These are phyloP conservation scores for Pythium oligandrum DNA, from an alignment of 352 stramenopile species.

Conservation along the genomic window DNA sequence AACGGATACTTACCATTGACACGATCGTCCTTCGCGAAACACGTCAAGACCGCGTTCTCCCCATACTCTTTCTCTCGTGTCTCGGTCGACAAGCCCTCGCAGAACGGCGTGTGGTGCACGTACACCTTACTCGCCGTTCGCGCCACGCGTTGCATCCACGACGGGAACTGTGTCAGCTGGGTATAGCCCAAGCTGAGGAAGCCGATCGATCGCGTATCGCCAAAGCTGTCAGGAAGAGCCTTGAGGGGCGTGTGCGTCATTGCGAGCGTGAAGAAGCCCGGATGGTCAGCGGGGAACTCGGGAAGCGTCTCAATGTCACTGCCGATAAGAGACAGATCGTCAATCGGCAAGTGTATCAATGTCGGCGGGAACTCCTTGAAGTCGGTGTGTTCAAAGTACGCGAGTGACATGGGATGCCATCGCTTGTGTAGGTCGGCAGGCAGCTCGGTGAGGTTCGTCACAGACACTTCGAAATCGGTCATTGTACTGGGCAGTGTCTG, in stretches of 20 bases:
- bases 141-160: constrained; percentile 12
- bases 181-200: constrained; percentile 19
- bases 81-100: constrained; percentile 2
- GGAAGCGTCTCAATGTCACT: constrained; percentile 11
- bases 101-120: constrained; percentile 27
- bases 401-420: constrained; percentile 23
- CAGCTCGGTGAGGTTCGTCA: constrained; percentile 28
- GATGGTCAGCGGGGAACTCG: constrained; percentile 3
- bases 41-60: constrained; percentile 9
- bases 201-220: constrained; percentile 6
- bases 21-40: constrained; percentile 3
- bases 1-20: constrained; percentile 17
- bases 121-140: constrained; percentile 26
- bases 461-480: constrained; percentile 41
- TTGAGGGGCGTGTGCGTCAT: constrained; percentile 23
- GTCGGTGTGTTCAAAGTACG: constrained; percentile 32
- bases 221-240: constrained; percentile 8
- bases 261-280: constrained; percentile 16
- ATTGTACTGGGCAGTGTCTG: constrained; percentile 27
- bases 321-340: constrained; percentile 22
- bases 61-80: constrained; percentile 3
- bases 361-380: constrained; percentile 23
- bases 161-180: constrained; percentile 6
- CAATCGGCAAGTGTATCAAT: constrained; percentile 10
- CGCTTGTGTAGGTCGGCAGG: constrained; percentile 21